These are phyloP conservation scores for Coniochaeta sp. DNA, from an alignment of 2,329 filamentous ascomycete genomes.

Conservation along the genomic window DNA sequence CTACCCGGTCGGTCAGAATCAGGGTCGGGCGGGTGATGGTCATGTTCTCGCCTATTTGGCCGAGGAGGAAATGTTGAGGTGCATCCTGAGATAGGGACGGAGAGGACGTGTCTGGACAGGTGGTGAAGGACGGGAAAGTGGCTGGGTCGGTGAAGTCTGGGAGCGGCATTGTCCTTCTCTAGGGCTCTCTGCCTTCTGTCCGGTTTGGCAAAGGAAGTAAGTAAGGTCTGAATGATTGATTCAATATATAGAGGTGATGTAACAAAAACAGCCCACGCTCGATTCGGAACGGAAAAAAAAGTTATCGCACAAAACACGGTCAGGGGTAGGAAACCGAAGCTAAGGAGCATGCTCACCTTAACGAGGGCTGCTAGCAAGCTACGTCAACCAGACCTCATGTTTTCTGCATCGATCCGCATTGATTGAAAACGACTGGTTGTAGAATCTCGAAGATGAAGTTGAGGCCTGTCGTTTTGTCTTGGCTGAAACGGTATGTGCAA, in stretches of 20 bases:
- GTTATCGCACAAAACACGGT: not conserved
- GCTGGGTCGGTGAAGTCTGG: constrained; percentile 24
- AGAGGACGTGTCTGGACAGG: not conserved
- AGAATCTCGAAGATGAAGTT: not conserved
- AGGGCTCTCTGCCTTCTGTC: not conserved
- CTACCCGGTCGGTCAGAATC: constrained; percentile 31
- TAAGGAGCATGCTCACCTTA: too few relatives aligned
- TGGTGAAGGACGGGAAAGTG: constrained; percentile 22
- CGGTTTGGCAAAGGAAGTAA: not conserved
- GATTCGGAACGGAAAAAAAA: too few relatives aligned
- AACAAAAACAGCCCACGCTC: too few relatives aligned
- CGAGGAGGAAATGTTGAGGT: constrained; percentile 29
- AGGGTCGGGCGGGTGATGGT: constrained; percentile 43
- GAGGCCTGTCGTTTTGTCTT: not conserved
- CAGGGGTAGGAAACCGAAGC: not conserved
- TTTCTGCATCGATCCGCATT: not conserved
- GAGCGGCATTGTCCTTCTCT: constrained; percentile 8
- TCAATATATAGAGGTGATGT: too few relatives aligned
- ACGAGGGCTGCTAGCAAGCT: too few relatives aligned
- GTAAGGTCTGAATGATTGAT: not conserved
- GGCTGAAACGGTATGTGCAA: not conserved
- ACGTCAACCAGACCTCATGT: too few relatives aligned
- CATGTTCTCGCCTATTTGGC: constrained; percentile 37
- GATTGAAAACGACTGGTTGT: too few relatives aligned
- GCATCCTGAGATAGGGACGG: constrained; percentile 1